Evolutionary conservation across 2,329 filamentous ascomycete species (phyloP), one percentile per base, ranked within the genome.

Genomic region (Juglanconis sp.): DNA sequence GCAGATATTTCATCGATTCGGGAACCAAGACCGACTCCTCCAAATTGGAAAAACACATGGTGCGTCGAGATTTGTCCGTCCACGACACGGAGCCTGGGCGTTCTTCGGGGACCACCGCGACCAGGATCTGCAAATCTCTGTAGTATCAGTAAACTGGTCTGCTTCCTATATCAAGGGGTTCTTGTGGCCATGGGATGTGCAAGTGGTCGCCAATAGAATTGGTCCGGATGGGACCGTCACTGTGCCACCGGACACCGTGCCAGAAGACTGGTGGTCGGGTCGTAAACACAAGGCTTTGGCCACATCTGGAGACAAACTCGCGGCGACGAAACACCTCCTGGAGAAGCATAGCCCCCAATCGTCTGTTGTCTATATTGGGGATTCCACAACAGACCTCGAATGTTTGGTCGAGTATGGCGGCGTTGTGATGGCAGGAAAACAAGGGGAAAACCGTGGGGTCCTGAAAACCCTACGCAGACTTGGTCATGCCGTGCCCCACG

Each of bases 331-430:
- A 8, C 31, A 49, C 52, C 34, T 57, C 17, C 24, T 82, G 60
- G 57, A 68, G n/a, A 65, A 70, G 6, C 64, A 77, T 48, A 61
- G 66, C 36, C 62, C 50, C 36, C 64, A 67, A 4, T 64, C 59
- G 1, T 24, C 24, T 24, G 31, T 31, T 35, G 68, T 82, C n/a
- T 86, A 86, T 70, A 78, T 85, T 68, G 83, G 83, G 7, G 83
- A 86, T 68, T 84, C 83, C 34, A 76, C 76, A 2, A 85, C 83
- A 1, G 83, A 86, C 67, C 69, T 86, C 59, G 77, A 80, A 66
- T 86, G 83, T 61, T 69, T 86, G 42, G 64, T 83, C 4, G 67
- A 69, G 30, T 70, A 68, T 2, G 70, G 72, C 5, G 83, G 82
- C 4, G 70, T 85, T 30, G 76, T 81, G 47, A 74, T 86, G 44